These are phyloP conservation scores for Bimuria novae-zelandiae DNA, from an alignment of 2,329 filamentous ascomycete genomes.

Conservation along the genomic window DNA sequence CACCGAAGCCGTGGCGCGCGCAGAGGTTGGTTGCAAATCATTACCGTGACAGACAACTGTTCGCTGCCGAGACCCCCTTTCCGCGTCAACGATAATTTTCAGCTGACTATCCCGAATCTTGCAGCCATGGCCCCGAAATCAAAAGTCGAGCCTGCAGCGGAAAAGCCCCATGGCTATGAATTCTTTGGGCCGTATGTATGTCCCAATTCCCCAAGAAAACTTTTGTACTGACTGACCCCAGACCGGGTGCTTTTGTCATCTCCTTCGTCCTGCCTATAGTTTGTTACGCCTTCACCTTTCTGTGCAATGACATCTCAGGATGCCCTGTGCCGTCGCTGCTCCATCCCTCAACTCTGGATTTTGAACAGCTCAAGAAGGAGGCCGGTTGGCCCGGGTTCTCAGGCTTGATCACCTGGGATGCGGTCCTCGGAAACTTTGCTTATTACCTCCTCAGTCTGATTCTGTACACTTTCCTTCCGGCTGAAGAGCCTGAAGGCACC, in stretches of 20 bases:
- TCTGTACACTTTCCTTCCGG: slow-evolving; percentile 78
- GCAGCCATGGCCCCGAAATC: slow-evolving; percentile 34
- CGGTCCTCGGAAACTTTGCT: slow-evolving; percentile 70
- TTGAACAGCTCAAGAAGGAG: slow-evolving; percentile 76
- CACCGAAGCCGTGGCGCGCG: background rate
- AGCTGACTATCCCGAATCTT: slow-evolving; percentile 1
- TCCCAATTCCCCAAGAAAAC: background rate
- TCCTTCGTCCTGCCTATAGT: slow-evolving; percentile 79
- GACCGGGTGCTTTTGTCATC: slow-evolving; percentile 76
- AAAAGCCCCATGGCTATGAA: slow-evolving; percentile 46
- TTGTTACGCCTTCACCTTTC: slow-evolving; percentile 78
- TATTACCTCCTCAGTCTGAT: slow-evolving; percentile 80
- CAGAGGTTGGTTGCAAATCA: background rate
- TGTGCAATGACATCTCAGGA: slow-evolving; percentile 90
- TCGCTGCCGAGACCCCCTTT: slow-evolving; percentile 20
- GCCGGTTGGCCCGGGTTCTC: slow-evolving; percentile 80
- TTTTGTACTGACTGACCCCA: slow-evolving; percentile 45
- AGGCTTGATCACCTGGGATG: slow-evolving; percentile 72
- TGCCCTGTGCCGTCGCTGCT: slow-evolving; percentile 86
- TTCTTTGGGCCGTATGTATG: slow-evolving; percentile 47
- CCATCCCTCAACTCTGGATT: slow-evolving; percentile 70
- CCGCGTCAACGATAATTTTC: slow-evolving; percentile 5
- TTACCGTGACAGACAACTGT: background rate
- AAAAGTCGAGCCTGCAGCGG: slow-evolving; percentile 23
- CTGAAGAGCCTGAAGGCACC: slow-evolving; percentile 70